Base-by-base conservation (phyloP, 768 basidiomycete species). In the Phaeotremella fagi region DNA sequence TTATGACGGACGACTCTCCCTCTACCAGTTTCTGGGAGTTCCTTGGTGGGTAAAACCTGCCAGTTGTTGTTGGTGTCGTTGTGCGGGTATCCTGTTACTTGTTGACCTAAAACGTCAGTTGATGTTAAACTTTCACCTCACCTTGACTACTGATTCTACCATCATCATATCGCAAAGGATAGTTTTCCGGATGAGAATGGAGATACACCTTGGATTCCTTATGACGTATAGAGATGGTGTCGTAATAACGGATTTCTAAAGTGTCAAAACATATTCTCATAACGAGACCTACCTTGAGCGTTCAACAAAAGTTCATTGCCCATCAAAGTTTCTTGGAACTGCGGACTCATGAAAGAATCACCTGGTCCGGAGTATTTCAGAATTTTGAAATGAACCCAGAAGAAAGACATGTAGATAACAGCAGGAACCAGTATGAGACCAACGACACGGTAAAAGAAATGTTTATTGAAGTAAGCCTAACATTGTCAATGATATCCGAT, bases 321-420 rank as follows among this genome's bases (percentile, higher is more conserved):
- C 20, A 79, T 75, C 46, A 99, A 79, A 16, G 91, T 95, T 77
- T 98, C 91, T 76, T 99, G 95, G 83, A 99, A 99, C 3, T 84
- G 85, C 4, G 95, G 92, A 71, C 87, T 90, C 95, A 98, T 98
- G 78, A 98, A 99, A 33, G 80, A 79, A 68, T 98, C 95, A 4
- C 95, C 95, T 27, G 91, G 82, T 23, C 95, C 95, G 11, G 91
- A 91, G 60, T 85, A 81, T 6, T 79, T 87, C 60, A 98, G 83
- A 58, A 98, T 80, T 24, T 85, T 79, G 68, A 99, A 94, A 75
- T 99, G 95, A 23, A 95, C 76, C 76, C 87, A 99, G 81, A 99
- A 99, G 80, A 94, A 90, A 15, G 86, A 85, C 2, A 98, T 82
- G 74, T 99, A 99, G 45, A 98, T 80, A 51, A 88, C 75, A 63